These are phyloP conservation scores for Aspergillus hancockii DNA, from an alignment of 495 filamentous ascomycete genomes.

Conservation along the genomic window DNA sequence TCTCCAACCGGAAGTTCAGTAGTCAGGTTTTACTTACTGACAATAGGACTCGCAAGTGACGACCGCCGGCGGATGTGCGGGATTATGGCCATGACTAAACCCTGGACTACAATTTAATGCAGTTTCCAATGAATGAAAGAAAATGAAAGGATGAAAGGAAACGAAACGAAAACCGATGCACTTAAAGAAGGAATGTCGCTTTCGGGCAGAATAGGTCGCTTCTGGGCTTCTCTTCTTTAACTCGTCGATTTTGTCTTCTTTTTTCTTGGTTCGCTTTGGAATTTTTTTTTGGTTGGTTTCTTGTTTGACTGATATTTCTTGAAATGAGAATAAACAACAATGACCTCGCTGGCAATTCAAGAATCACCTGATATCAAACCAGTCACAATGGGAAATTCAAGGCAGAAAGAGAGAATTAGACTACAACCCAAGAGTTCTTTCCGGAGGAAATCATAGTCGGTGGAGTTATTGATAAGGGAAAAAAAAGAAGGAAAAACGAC, in stretches of 20 bases:
- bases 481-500: neutral
- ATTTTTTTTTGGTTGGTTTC: conserved; percentile 2
- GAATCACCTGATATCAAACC: neutral
- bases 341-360: neutral
- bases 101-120: neutral
- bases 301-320: neutral
- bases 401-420: neutral
- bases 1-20: too few relatives aligned
- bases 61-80: conserved; percentile 18
- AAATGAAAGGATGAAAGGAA: neutral
- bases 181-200: neutral
- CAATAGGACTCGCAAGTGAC: neutral
- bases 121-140: neutral
- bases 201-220: neutral
- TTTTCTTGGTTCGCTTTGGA: conserved; percentile 14
- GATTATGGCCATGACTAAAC: conserved; percentile 25
- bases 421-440: neutral
- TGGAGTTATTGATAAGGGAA: neutral
- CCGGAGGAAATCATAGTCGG: neutral
- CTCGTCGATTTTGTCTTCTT: conserved; percentile 2
- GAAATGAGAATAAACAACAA: neutral
- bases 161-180: too few relatives aligned
- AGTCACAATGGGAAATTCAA: neutral
- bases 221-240: neutral
- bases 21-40: neutral